Base-by-base conservation (phyloP, 768 basidiomycete genomes). In the Trametes maxima region DNA sequence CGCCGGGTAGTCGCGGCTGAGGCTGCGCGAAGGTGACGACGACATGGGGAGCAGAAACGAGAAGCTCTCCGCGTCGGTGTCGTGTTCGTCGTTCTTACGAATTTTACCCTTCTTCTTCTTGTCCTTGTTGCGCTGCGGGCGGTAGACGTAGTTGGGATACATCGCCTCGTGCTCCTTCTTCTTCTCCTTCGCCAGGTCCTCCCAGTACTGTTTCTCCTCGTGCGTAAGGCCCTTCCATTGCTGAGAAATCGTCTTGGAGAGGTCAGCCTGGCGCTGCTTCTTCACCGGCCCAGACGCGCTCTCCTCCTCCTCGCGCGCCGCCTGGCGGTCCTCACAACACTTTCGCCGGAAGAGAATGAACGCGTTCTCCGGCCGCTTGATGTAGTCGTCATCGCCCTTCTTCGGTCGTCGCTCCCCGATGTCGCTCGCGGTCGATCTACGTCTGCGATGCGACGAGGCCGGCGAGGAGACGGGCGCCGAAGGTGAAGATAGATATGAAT, bases 341-440 rank as follows among this genome's bases (percentile, higher is more conserved):
- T 88, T 85, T 67, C 89, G 82, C 56, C 90, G 84, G 82, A 92
- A 92, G 57, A 92, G 81, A 72, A 92, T 92, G 79, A 92, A 92
- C 8, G 90, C 90, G 69, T 92, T 91, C 76, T 90, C 88, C 1
- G 89, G 90, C 44, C 90, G 85, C 74, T 90, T 90, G 78, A 92
- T 85, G 70, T 92, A 92, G 73, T 89, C 88, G 50, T 88, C 88
- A 74, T 91, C 89, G 67, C 90, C 89, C 78, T 87, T 80, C 73
- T 77, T 79, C 10, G 86, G 75, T 42, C 74, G 67, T 16, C 73
- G 73, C 65, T 75, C 74, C 58, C 42, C 72, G 73, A 71, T 67
- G 47, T 75, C 75, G 65, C 68, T 71, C 35, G 64, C 72, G 42
- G 73, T 72, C 63, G 74, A 76, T 64, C 72, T 72, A 57, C 74